A percentile compares a stretch with the other conserved stretches of the same genome.
Conservation (phyloP, 2,329 filamentous ascomycete species). For the Alternaria viburni region DNA sequence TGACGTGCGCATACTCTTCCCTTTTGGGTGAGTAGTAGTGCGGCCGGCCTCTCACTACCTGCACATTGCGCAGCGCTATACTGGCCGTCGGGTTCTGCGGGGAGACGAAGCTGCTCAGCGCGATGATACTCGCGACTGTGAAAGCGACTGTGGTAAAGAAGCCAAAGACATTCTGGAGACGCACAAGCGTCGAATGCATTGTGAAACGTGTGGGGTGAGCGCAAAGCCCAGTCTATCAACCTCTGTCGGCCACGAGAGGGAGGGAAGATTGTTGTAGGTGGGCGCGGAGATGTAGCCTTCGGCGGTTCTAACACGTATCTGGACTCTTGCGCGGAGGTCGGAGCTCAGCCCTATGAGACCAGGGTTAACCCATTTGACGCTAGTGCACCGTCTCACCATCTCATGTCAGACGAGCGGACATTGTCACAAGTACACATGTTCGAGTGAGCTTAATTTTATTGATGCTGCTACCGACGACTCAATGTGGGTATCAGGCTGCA, state of each 20-base stretch:
- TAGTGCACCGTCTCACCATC: background rate
- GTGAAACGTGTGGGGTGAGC: background rate
- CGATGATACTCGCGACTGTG: slow-evolving; percentile 78
- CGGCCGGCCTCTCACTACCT: slow-evolving; percentile 90
- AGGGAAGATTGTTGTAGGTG: slow-evolving; percentile 2
- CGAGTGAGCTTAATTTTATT: background rate
- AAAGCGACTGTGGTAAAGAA: slow-evolving; percentile 97
- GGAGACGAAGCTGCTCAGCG: slow-evolving; percentile 75
- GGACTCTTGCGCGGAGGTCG: slow-evolving; percentile 30
- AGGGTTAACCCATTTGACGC: slow-evolving; percentile 8
- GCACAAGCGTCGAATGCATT: slow-evolving; percentile 89
- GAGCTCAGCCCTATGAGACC: slow-evolving; percentile 31
- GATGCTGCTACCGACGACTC: background rate
- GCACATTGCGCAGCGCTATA: slow-evolving; percentile 75
- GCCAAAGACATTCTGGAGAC: slow-evolving; percentile 90
- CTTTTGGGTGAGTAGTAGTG: slow-evolving; percentile 93
- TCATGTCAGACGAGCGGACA: background rate
- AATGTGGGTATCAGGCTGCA: background rate
- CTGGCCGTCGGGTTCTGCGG: slow-evolving; percentile 71
- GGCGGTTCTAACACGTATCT: slow-evolving; percentile 47
- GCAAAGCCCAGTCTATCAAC: background rate
- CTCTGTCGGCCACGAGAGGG: background rate
- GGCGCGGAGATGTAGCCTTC: slow-evolving; percentile 17
- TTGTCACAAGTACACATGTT: background rate
- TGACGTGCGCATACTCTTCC: slow-evolving; percentile 94